These are phyloP conservation scores for Fusarium brevicatenulatum DNA, from an alignment of 2,329 filamentous ascomycete genomes.

Conservation along the genomic window DNA sequence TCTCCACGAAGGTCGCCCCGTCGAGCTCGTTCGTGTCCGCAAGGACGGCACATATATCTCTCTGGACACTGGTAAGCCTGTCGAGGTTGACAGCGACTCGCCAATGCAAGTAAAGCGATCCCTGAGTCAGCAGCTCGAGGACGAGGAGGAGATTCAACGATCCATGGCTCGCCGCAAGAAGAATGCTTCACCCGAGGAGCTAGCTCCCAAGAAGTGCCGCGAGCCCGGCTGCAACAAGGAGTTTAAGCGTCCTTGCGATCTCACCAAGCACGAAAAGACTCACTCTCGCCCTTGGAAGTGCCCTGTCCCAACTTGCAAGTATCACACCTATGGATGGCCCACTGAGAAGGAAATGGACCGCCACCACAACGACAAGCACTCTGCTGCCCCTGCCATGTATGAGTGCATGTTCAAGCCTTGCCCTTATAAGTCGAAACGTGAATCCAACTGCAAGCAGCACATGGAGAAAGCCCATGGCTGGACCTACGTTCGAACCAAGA, in stretches of 20 bases:
- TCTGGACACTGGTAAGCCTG: slow-evolving; percentile 73
- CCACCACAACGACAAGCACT: slow-evolving; percentile 97
- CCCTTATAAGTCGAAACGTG: slow-evolving; percentile 92
- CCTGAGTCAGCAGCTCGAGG: slow-evolving; percentile 74
- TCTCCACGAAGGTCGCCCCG: slow-evolving; percentile 80
- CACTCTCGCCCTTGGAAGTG: slow-evolving; percentile 98
- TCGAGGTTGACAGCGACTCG: slow-evolving; percentile 65
- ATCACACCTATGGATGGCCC: slow-evolving; percentile 89
- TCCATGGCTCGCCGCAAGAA: slow-evolving; percentile 98
- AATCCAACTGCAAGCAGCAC: slow-evolving; percentile 97
- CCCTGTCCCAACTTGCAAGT: slow-evolving; percentile 83
- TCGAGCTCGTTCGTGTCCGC: slow-evolving; percentile 84
- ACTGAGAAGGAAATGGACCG: slow-evolving; percentile 98
- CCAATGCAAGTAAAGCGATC: slow-evolving; percentile 71
- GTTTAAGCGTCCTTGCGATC: slow-evolving; percentile 96
- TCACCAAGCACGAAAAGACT: slow-evolving; percentile 98
- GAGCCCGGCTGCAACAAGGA: slow-evolving; percentile 84
- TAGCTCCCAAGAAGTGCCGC: slow-evolving; percentile 80
- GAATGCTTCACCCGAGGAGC: slow-evolving; percentile 85
- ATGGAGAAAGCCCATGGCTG: slow-evolving; percentile 97
- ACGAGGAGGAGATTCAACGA: slow-evolving; percentile 84
- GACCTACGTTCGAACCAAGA: slow-evolving; percentile 92
- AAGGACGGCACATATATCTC: slow-evolving; percentile 84
- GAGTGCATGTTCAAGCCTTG: slow-evolving; percentile 86
- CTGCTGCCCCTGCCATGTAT: slow-evolving; percentile 79